Conservation (phyloP, 225 moss, liverwort and hornwort genomes). For the Pseudoscleropodium purum region DNA sequence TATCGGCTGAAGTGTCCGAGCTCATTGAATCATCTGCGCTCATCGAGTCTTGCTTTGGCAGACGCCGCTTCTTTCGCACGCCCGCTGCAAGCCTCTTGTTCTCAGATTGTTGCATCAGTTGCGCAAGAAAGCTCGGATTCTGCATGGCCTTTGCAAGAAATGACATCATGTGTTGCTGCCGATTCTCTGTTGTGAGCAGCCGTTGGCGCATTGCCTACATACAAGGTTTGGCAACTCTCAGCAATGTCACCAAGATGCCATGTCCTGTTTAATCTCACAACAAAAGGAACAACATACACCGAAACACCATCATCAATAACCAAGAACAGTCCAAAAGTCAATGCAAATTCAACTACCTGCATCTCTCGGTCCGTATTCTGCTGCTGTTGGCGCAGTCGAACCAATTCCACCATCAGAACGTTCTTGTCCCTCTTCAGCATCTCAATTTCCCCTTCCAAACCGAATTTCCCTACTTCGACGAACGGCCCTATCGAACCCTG, state of each 20-base stretch:
- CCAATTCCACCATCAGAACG: slow-evolving; percentile 84
- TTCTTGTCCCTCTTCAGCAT: slow-evolving; percentile 86
- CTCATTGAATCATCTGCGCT: slow-evolving; percentile 28
- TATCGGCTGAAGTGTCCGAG: slow-evolving; percentile 18
- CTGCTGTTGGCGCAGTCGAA: slow-evolving; percentile 74
- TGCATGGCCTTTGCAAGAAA: slow-evolving; percentile 97
- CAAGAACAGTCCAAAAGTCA: neutral
- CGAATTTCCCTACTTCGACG: slow-evolving; percentile 87
- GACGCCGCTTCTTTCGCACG: slow-evolving; percentile 73
- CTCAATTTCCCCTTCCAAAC: slow-evolving; percentile 91
- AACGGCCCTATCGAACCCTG: slow-evolving; percentile 46
- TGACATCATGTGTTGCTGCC: slow-evolving; percentile 99
- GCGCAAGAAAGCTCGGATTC: slow-evolving; percentile 86
- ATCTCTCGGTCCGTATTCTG: slow-evolving; percentile 79
- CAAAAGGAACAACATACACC: neutral
- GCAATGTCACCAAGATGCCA: neutral
- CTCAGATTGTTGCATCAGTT: slow-evolving; percentile 80
- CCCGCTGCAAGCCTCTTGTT: slow-evolving; percentile 57
- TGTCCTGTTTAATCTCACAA: neutral
- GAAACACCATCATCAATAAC: neutral
- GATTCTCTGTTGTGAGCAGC: slow-evolving; percentile 64
- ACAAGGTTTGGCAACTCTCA: neutral
- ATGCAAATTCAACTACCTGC: slow-evolving; percentile 12
- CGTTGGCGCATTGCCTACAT: slow-evolving; percentile 70
- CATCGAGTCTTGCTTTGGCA: slow-evolving; percentile 67